A percentile compares a stretch with the other conserved stretches of the same genome.
phyloP scores from a whole-genome alignment of 805 yeast species.

The Ogataea wickerhamii region DNA sequence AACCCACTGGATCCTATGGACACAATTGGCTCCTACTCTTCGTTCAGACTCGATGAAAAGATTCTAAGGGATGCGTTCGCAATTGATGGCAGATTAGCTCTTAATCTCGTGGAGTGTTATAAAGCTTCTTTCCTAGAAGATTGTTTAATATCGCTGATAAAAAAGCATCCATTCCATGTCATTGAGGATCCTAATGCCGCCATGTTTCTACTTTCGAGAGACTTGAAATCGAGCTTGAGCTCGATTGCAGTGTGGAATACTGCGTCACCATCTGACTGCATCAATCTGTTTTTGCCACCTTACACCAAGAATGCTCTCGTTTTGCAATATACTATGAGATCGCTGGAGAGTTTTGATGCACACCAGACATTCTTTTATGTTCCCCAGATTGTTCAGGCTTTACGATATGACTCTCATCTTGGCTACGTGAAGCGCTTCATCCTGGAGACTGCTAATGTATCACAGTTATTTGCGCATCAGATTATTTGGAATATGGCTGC shows the following conservation, averaged over 20 bases:
- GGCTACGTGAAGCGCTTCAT: conserved; percentile 90
- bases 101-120: conserved; percentile 62
- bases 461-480: conserved; percentile 93
- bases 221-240: conserved; percentile 12
- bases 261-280: conserved; percentile 78
- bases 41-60: conserved; percentile 35
- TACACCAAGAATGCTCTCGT: conserved; percentile 61
- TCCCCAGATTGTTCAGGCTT: conserved; percentile 93
- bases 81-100: conserved; percentile 69
- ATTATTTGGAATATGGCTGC: conserved; percentile 98
- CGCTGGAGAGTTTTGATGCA: conserved; percentile 83
- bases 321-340: conserved; percentile 85
- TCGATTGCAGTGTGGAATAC: conserved; percentile 59
- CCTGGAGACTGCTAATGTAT: conserved; percentile 85
- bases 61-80: conserved; percentile 56
- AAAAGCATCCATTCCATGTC: conserved; percentile 56
- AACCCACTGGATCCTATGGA: conserved; percentile 50
- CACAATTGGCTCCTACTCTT: conserved; percentile 35
- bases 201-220: conserved; percentile 41
- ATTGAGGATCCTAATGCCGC: conserved; percentile 56
- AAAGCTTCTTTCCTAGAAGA: conserved; percentile 37
- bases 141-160: conserved; percentile 43
- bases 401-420: conserved; percentile 65
- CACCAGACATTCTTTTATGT: conserved; percentile 91
- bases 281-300: conserved; percentile 76